Evolutionary conservation across 306 rosid genomes (phyloP).

Genomic region (Dicorynia guianensis): DNA sequence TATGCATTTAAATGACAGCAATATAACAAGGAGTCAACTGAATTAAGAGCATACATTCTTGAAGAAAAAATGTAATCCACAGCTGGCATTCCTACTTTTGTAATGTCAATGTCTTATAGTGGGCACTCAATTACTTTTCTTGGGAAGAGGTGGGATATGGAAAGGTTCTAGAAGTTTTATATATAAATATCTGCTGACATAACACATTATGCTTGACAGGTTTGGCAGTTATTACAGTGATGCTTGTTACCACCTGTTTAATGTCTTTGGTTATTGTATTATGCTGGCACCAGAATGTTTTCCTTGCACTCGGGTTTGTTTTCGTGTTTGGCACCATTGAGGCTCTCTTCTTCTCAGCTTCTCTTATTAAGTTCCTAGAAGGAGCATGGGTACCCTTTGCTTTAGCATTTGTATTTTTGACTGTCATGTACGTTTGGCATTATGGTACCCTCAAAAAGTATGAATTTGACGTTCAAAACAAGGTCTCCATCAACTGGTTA

Average conservation of each 20-base stretch:
- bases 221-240: conserved; percentile 81
- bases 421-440: conserved; percentile 78
- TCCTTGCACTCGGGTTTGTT: conserved; percentile 64
- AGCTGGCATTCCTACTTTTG: too few species aligned
- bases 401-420: conserved; percentile 54
- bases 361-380: conserved; percentile 71
- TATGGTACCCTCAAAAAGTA: conserved; percentile 77
- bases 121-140: too few species aligned
- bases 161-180: too few species aligned
- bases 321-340: conserved; percentile 72
- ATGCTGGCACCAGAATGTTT: conserved; percentile 72
- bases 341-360: conserved; percentile 85
- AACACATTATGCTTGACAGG: conserved; percentile 52
- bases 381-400: conserved; percentile 91
- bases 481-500: conserved; percentile 81
- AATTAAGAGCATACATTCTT: neutral
- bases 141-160: too few species aligned
- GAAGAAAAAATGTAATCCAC: too few species aligned
- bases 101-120: too few species aligned
- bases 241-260: conserved; percentile 88
- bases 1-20: neutral
- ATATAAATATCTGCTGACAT: neutral
- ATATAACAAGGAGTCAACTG: neutral
- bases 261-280: conserved; percentile 85
- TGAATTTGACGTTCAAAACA: conserved; percentile 76